Evolutionary conservation across 106 monocot species (phyloP), one percentile per base, ranked within the genome.

Genomic region (Agapanthus africanus): DNA sequence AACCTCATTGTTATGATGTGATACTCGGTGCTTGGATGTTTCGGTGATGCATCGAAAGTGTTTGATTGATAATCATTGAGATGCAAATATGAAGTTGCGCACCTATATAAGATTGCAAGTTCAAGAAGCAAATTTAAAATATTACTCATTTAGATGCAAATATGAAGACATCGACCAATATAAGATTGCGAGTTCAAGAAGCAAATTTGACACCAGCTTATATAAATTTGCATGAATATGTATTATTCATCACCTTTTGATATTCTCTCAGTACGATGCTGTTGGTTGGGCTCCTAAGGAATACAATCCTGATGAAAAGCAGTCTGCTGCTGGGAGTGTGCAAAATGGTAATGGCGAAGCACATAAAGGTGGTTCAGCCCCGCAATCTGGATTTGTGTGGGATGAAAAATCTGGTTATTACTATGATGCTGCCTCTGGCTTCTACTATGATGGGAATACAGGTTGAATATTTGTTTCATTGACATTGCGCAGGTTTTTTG

Each of bases 361-460:
- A 44, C 83, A 83, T 25, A 76, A 78, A 59, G 71, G 62, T 61
- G 70, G 51, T 61, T 70, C 81, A 37, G 81, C 77, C 75, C 78
- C 84, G 19, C 90, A 99, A 46, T 81, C 93, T 73, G 99, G 99
- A n/a, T 99, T 99, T 90, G 87, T 99, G 32, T 99, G 93, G 92
- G 99, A 99, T 78, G 99, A 99, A 79, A 90, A 84, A 57, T 93
- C 99, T 71, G 99, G 99, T 28, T 99, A 99, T 79, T 99, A 99
- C 74, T 93, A 93, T 74, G 99, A 99, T 83, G 90, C 99, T 47
- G 68, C 99, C 66, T 99, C 99, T 69, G 99, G 99, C n/a, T 99
- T 99, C 64, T 99, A 99, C 68, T 99, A 99, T 76, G 99, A 99
- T 83, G 93, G 87, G 69, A 99, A 99, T 72, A 80, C 99, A 70